phyloP scores from a whole-genome alignment of 2,329 filamentous ascomycete species.

The Xylaria sp. region DNA sequence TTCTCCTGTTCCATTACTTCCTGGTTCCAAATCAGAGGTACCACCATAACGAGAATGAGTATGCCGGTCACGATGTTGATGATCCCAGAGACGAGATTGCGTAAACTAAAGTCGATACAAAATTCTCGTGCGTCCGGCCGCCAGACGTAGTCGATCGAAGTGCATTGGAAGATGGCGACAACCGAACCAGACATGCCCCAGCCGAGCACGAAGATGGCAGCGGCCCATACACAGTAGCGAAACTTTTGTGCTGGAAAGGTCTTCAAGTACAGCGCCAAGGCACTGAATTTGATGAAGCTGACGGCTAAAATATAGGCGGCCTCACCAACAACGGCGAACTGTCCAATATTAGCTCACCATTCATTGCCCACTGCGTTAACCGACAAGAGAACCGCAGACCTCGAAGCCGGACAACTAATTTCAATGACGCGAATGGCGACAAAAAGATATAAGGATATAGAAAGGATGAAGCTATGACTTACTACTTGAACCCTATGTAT shows the following conservation, averaged over 20 bases:
- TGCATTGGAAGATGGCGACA: constrained; percentile 34
- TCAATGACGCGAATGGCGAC: neutral
- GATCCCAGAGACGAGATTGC: constrained; percentile 26
- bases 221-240: constrained; percentile 31
- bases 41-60: constrained; percentile 23
- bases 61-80: constrained; percentile 22
- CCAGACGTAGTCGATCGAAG: constrained; percentile 31
- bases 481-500: constrained; percentile 31
- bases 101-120: constrained; percentile 27
- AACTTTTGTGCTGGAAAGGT: constrained; percentile 22
- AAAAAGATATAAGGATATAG: too few species aligned
- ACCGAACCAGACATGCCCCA: constrained; percentile 34
- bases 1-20: constrained; percentile 18
- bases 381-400: neutral
- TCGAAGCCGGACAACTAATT: neutral
- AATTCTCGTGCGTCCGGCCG: constrained; percentile 1
- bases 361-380: neutral
- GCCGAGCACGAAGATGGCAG: constrained; percentile 17
- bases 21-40: constrained; percentile 25
- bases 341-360: constrained; percentile 10
- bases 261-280: constrained; percentile 26
- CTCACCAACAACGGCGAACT: constrained; percentile 33
- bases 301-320: constrained; percentile 26
- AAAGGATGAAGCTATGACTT: constrained; percentile 3
- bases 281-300: constrained; percentile 32